These are phyloP conservation scores for Euphorbia schlechtendalii DNA, from an alignment of 441 rosid species.

Conservation along the genomic window DNA sequence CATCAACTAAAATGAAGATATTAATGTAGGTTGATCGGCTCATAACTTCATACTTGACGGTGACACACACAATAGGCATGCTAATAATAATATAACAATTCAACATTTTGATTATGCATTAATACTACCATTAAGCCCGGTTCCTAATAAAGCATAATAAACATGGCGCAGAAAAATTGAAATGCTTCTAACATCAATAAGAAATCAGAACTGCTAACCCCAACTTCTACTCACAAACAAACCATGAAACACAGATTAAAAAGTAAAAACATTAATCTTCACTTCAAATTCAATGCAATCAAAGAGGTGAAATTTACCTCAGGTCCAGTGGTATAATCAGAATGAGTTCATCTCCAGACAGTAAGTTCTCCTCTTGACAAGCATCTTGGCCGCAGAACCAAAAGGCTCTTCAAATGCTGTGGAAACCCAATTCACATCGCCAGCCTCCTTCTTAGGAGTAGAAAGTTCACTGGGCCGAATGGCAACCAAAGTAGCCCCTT, in stretches of 20 bases:
- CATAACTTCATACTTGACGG: neutral
- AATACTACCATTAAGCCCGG: neutral
- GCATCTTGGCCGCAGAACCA: slow-evolving; percentile 81
- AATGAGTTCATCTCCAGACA: slow-evolving; percentile 97
- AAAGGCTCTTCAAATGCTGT: slow-evolving; percentile 77
- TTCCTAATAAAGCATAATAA: neutral
- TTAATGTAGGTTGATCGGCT: neutral
- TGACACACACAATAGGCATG: neutral
- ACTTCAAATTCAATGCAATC: neutral
- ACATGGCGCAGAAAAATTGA: neutral
- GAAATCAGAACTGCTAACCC: neutral
- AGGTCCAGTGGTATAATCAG: slow-evolving; percentile 27
- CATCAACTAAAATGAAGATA: neutral
- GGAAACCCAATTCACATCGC: slow-evolving; percentile 66
- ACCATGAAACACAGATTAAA: neutral
- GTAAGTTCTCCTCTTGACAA: slow-evolving; percentile 75
- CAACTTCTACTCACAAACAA: neutral
- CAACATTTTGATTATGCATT: neutral
- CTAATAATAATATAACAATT: neutral
- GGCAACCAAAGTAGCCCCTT: slow-evolving; percentile 94
- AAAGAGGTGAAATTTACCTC: slow-evolving; percentile 28
- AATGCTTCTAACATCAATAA: neutral
- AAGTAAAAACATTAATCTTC: neutral
- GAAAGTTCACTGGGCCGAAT: slow-evolving; percentile 71
- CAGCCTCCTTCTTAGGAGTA: slow-evolving; percentile 43